These are phyloP conservation scores for Coemansia sp. DNA, from an alignment of 192 early-diverging fungal genomes.

Conservation along the genomic window DNA sequence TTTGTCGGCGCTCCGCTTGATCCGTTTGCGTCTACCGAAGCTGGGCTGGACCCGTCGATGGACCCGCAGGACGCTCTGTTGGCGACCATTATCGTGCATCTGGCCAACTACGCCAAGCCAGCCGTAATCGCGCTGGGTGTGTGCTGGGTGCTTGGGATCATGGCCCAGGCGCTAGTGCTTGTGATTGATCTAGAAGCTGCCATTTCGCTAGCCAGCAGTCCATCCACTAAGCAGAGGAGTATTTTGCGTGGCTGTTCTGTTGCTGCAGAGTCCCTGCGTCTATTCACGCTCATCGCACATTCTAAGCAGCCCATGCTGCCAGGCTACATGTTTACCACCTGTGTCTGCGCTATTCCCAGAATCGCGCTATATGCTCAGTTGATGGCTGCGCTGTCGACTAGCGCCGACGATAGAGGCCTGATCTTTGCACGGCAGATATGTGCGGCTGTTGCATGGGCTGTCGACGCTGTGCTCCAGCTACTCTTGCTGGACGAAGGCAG, in stretches of 20 bases:
- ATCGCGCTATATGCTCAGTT: not conserved
- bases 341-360: not conserved
- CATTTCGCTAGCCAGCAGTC: not conserved
- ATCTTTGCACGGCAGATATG: not conserved
- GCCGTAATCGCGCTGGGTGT: not conserved
- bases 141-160: not conserved
- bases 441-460: not conserved
- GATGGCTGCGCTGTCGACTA: not conserved
- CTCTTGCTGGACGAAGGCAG: not conserved
- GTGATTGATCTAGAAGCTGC: not conserved
- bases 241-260: not conserved
- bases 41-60: not conserved
- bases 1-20: conserved; percentile 1
- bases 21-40: not conserved
- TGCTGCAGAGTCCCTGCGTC: not conserved
- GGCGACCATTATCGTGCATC: not conserved
- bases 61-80: not conserved
- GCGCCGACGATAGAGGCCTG: not conserved
- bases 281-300: not conserved
- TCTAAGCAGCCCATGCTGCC: not conserved
- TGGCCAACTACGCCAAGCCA: not conserved
- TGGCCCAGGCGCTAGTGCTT: not conserved
- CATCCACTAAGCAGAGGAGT: not conserved
- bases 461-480: not conserved
- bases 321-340: not conserved